Evolutionary conservation across 208 protist species (phyloP).

Genomic region (Wallacemonas sp.): DNA sequence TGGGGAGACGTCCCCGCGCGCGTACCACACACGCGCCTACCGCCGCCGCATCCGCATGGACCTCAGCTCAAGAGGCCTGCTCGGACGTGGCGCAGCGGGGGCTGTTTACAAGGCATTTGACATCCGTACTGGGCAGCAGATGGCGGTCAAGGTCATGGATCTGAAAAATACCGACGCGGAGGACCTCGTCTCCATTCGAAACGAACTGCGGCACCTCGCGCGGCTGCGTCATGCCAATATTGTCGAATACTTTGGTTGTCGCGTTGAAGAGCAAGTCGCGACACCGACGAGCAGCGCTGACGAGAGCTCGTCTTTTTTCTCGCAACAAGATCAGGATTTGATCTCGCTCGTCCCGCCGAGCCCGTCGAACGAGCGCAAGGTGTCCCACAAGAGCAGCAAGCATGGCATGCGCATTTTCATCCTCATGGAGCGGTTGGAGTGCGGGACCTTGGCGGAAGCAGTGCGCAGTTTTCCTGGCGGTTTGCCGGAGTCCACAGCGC

Average conservation of each 20-base stretch:
- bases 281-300: background rate
- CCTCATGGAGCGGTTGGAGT: conserved; percentile 42
- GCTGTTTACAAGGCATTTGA: conserved; percentile 35
- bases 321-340: conserved; percentile 3
- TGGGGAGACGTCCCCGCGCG: background rate
- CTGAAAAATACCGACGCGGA: conserved; percentile 23
- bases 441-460: conserved; percentile 24
- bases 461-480: conserved; percentile 22
- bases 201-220: conserved; percentile 33
- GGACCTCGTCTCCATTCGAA: conserved; percentile 26
- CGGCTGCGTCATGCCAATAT: conserved; percentile 32
- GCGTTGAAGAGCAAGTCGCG: conserved; percentile 15
- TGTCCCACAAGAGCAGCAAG: background rate
- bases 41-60: conserved; percentile 10
- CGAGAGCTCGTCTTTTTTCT: background rate
- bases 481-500: conserved; percentile 29
- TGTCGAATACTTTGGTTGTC: conserved; percentile 38
- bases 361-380: background rate
- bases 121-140: conserved; percentile 27
- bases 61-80: conserved; percentile 6
- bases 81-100: conserved; percentile 29
- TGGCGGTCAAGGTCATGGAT: conserved; percentile 37
- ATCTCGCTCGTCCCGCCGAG: background rate
- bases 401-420: conserved; percentile 24
- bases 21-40: conserved; percentile 7